These are phyloP conservation scores for Teratosphaeria nubilosa DNA, from an alignment of 2,329 filamentous ascomycete genomes.

Conservation along the genomic window DNA sequence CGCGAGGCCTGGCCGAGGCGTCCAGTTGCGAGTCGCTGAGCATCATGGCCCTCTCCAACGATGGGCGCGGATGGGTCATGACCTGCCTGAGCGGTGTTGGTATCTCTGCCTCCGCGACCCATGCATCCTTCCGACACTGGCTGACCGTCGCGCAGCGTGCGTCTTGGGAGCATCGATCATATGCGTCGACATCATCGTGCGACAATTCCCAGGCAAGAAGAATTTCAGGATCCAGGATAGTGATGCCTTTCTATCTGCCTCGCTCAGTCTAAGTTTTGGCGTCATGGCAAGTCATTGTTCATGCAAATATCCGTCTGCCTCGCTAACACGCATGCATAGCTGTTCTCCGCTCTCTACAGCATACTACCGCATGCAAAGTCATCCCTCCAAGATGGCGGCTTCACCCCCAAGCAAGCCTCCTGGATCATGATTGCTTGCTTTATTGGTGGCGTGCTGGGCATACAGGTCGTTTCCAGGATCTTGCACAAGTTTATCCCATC, in stretches of 20 bases:
- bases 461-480: conserved; percentile 61
- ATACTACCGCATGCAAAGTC: conserved; percentile 81
- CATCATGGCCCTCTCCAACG: conserved; percentile 54
- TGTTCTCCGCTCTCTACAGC: conserved; percentile 84
- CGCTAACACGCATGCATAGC: conserved; percentile 38
- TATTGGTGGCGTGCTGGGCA: conserved; percentile 61
- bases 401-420: conserved; percentile 56
- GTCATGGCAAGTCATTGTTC: conserved; percentile 63
- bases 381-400: conserved; percentile 62
- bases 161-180: conserved; percentile 73
- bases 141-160: conserved; percentile 31
- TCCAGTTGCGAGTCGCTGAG: background rate
- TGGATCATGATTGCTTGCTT: conserved; percentile 62
- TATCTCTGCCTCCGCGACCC: conserved; percentile 23
- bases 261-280: conserved; percentile 84
- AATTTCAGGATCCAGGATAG: conserved; percentile 84
- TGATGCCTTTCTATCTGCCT: conserved; percentile 76
- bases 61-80: conserved; percentile 91
- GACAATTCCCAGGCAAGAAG: conserved; percentile 59
- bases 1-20: background rate
- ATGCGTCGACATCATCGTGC: conserved; percentile 71
- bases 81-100: conserved; percentile 68
- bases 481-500: conserved; percentile 67
- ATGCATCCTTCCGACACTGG: background rate
- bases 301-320: background rate